Evolutionary conservation across 1,139 yeast species (phyloP).

Genomic region (Geotrichum carabidarum): DNA sequence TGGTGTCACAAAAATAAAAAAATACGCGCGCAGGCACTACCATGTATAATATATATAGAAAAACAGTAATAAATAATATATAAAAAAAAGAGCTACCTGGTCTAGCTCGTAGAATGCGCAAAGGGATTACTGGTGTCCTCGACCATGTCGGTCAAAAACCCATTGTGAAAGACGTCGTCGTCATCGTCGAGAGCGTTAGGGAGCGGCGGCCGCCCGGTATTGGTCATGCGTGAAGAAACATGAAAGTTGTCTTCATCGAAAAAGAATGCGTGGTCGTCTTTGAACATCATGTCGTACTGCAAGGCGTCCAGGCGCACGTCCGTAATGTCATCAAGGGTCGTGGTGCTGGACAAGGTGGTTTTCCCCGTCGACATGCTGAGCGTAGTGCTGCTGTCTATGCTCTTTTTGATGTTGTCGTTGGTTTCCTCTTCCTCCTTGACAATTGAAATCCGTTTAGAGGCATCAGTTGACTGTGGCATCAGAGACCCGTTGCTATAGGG

Average conservation of each 20-base stretch:
- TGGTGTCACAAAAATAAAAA: too few species aligned
- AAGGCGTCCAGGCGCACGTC: neutral
- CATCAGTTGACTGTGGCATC: neutral
- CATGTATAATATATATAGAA: neutral
- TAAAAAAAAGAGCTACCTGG: neutral
- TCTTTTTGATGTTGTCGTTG: neutral
- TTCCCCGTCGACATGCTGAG: neutral
- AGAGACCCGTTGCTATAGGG: neutral
- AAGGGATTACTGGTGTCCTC: too few species aligned
- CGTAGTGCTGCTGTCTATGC: neutral
- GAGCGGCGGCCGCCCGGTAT: too few species aligned
- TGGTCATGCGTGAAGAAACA: too few species aligned
- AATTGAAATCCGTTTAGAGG: slow-evolving; percentile 11
- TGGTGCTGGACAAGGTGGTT: neutral
- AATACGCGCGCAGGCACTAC: too few species aligned
- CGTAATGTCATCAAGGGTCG: neutral
- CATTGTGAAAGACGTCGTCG: too few species aligned
- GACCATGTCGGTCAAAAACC: too few species aligned
- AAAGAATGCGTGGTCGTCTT: too few species aligned
- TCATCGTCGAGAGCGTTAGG: too few species aligned
- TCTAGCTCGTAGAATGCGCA: too few species aligned
- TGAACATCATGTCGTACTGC: too few species aligned
- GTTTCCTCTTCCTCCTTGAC: slow-evolving; percentile 12
- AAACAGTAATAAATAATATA: neutral
- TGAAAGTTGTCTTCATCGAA: too few species aligned